phyloP scores from a whole-genome alignment of 2,329 filamentous ascomycete genomes.

The Cladosporium sp. region DNA sequence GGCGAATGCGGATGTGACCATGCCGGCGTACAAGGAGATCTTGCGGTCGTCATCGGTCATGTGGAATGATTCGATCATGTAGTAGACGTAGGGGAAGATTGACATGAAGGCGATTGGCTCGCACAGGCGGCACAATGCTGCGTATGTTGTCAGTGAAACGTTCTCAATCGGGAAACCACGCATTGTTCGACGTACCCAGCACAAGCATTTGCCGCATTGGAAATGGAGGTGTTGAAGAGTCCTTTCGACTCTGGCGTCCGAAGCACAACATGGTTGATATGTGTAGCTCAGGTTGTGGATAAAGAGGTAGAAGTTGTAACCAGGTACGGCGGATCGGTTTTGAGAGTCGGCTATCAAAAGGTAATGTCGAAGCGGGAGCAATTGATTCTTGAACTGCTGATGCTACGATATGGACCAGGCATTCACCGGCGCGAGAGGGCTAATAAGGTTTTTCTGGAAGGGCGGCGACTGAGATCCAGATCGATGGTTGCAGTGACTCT shows the following conservation, averaged over 20 bases:
- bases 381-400: neutral
- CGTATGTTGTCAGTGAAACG: neutral
- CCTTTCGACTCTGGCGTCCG: slow-evolving; percentile 23
- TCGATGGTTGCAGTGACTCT: slow-evolving; percentile 10
- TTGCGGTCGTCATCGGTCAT: slow-evolving; percentile 75
- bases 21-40: slow-evolving; percentile 89
- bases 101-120: slow-evolving; percentile 99
- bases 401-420: slow-evolving; percentile 11
- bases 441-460: slow-evolving; percentile 20
- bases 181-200: slow-evolving; percentile 45
- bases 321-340: neutral
- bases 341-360: neutral
- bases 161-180: neutral
- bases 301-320: neutral
- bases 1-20: slow-evolving; percentile 95
- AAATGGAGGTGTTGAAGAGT: slow-evolving; percentile 44
- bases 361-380: neutral
- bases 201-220: slow-evolving; percentile 60
- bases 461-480: slow-evolving; percentile 9
- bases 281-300: slow-evolving; percentile 11
- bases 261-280: slow-evolving; percentile 19
- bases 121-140: slow-evolving; percentile 78
- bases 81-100: slow-evolving; percentile 97
- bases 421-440: slow-evolving; percentile 17
- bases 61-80: slow-evolving; percentile 91